A percentile compares a stretch with the other conserved stretches of the same genome.
Evolutionary conservation across 805 yeast genomes (phyloP).

Genomic region (Torulaspora maleeae): DNA sequence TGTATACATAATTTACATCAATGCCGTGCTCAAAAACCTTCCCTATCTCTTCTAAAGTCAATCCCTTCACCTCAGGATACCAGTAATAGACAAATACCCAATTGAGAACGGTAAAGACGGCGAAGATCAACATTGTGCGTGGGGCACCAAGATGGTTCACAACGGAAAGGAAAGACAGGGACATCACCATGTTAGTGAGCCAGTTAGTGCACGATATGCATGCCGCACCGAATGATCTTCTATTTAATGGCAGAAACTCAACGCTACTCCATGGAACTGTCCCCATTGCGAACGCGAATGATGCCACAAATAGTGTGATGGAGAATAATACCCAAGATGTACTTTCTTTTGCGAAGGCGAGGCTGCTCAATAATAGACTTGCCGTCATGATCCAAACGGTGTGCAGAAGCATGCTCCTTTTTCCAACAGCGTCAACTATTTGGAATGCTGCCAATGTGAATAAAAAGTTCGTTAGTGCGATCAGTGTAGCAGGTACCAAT

Average conservation of each 20-base stretch:
- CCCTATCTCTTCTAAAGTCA: conserved; percentile 42
- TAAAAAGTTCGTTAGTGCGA: conserved; percentile 51
- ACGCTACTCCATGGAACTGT: conserved; percentile 45
- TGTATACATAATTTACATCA: conserved; percentile 36
- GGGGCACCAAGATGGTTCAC: conserved; percentile 31
- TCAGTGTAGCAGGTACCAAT: conserved; percentile 49
- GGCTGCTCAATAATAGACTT: conserved; percentile 34
- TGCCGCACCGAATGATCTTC: conserved; percentile 42
- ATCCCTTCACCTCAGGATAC: conserved; percentile 45
- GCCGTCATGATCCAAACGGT: conserved; percentile 41
- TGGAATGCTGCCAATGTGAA: conserved; percentile 51
- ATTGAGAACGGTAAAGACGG: conserved; percentile 31
- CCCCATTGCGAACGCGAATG: conserved; percentile 43
- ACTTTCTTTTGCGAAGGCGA: conserved; percentile 27
- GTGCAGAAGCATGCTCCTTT: conserved; percentile 40
- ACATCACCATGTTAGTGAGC: conserved; percentile 38
- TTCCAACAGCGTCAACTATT: conserved; percentile 49
- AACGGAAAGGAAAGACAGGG: conserved; percentile 36
- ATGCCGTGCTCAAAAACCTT: conserved; percentile 40
- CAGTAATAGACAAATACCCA: conserved; percentile 40
- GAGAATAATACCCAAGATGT: conserved; percentile 29
- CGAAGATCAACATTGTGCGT: conserved; percentile 37
- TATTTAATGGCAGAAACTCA: conserved; percentile 42
- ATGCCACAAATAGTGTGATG: conserved; percentile 38
- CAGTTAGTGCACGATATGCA: conserved; percentile 42